A percentile compares a stretch with the other conserved stretches of the same genome.
Evolutionary conservation across 331 rosid species (phyloP).

Genomic region (Quercus phellos): DNA sequence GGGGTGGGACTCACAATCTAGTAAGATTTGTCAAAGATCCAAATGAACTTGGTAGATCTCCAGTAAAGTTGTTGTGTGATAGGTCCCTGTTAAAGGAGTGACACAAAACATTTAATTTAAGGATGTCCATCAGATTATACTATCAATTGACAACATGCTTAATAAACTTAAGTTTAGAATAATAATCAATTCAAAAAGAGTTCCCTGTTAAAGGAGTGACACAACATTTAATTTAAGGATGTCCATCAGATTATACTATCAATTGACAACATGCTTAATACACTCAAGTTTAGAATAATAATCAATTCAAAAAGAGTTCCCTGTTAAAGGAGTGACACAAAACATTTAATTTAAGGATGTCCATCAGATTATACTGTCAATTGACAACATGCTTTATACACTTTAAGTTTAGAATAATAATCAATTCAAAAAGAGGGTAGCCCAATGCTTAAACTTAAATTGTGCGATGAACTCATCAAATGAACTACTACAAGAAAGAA

Average conservation of each 20-base stretch:
- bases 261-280: background rate
- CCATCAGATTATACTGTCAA: background rate
- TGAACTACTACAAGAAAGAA: too few species aligned
- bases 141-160: background rate
- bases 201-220: constrained; percentile 46
- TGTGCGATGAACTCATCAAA: too few species aligned
- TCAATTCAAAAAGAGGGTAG: too few species aligned
- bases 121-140: background rate
- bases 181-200: too few species aligned
- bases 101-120: background rate
- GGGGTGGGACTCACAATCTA: constrained; percentile 36
- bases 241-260: background rate
- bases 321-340: constrained; percentile 28
- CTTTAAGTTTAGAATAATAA: too few species aligned
- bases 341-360: background rate
- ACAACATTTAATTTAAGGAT: background rate
- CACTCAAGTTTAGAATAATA: too few species aligned
- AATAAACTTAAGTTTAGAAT: too few species aligned
- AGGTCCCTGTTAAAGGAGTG: constrained; percentile 53
- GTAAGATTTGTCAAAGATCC: constrained; percentile 55
- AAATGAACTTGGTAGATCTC: constrained; percentile 87
- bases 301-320: constrained; percentile 26
- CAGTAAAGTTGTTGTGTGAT: constrained; percentile 65
- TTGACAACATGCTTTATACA: background rate
- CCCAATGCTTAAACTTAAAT: too few species aligned